Percentiles rank a stretch among this genome's conserved stretches.
Evolutionary conservation across 2,329 filamentous ascomycete species (phyloP).

Genomic region (Chrysoporthe deuterocubensis): DNA sequence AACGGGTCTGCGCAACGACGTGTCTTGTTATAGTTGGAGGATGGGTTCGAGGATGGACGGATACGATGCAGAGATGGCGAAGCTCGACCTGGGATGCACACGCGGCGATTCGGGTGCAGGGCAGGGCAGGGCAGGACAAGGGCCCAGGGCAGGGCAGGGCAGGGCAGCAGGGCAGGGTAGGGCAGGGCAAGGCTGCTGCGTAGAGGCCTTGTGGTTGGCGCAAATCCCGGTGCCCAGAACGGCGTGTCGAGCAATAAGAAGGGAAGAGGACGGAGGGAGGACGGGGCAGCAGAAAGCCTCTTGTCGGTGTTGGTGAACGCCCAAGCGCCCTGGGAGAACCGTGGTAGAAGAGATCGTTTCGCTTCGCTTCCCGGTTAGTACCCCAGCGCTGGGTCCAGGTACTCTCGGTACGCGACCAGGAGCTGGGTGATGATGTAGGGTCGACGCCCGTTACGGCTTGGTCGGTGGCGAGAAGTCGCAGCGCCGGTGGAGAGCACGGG

Average conservation of each 20-base stretch:
- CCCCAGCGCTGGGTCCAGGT: conserved; percentile 10
- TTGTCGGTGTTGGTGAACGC: conserved; percentile 23
- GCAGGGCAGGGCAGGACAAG: conserved; percentile 32
- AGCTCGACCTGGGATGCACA: conserved; percentile 44
- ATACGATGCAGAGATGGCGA: conserved; percentile 33
- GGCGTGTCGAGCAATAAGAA: conserved; percentile 36
- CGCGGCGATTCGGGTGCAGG: conserved; percentile 22
- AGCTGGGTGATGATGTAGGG: conserved; percentile 19
- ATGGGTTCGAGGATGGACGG: conserved; percentile 36
- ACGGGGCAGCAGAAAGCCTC: conserved; percentile 29
- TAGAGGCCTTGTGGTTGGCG: conserved; percentile 56
- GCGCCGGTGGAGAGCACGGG: conserved; percentile 12
- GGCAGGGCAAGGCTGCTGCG: conserved; percentile 42
- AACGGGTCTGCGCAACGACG: conserved; percentile 58
- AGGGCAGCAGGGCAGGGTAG: conserved; percentile 32
- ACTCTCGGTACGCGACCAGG: conserved; percentile 5
- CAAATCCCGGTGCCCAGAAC: conserved; percentile 38
- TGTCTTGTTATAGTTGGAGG: conserved; percentile 66
- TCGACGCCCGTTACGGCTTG: conserved; percentile 22
- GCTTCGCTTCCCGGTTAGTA: conserved; percentile 28
- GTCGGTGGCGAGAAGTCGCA: conserved; percentile 27
- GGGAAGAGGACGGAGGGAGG: conserved; percentile 30
- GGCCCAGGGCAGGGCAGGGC: conserved; percentile 6
- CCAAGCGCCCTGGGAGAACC: conserved; percentile 14
- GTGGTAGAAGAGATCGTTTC: conserved; percentile 20